These are phyloP conservation scores for Pichia sp. DNA, from an alignment of 1,139 yeast species.

Conservation along the genomic window DNA sequence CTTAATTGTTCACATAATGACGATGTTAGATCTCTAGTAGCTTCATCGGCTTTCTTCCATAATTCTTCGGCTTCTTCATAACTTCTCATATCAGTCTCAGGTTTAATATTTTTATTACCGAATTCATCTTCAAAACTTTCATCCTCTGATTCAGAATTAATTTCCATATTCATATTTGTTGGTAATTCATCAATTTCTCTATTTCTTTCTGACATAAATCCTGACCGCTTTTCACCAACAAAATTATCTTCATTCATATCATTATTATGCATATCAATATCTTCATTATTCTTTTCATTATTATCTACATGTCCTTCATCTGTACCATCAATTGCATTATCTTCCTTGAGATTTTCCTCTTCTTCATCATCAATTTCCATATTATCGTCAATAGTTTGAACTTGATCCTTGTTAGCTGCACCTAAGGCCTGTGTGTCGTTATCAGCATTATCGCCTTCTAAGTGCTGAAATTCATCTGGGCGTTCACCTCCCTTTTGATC, in stretches of 20 bases:
- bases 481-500: conserved; percentile 53
- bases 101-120: conserved; percentile 26
- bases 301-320: conserved; percentile 19
- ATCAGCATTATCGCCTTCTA: conserved; percentile 74
- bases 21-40: conserved; percentile 82
- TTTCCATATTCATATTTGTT: conserved; percentile 27
- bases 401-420: conserved; percentile 75
- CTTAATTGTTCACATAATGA: conserved; percentile 89
- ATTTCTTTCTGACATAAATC: conserved; percentile 45
- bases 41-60: conserved; percentile 78
- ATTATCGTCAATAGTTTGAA: conserved; percentile 71
- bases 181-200: conserved; percentile 26
- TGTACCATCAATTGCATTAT: conserved; percentile 29
- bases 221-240: conserved; percentile 49
- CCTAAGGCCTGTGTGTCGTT: conserved; percentile 88
- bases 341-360: conserved; percentile 37
- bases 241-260: conserved; percentile 37
- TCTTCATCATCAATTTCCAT: conserved; percentile 78
- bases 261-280: conserved; percentile 22
- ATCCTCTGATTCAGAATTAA: conserved; percentile 31
- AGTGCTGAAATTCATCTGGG: conserved; percentile 88
- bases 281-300: conserved; percentile 20
- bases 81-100: conserved; percentile 22
- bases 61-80: conserved; percentile 64
- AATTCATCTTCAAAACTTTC: conserved; percentile 32